phyloP scores from a whole-genome alignment of 345 rosid genomes.

The Citrus hindsii region DNA sequence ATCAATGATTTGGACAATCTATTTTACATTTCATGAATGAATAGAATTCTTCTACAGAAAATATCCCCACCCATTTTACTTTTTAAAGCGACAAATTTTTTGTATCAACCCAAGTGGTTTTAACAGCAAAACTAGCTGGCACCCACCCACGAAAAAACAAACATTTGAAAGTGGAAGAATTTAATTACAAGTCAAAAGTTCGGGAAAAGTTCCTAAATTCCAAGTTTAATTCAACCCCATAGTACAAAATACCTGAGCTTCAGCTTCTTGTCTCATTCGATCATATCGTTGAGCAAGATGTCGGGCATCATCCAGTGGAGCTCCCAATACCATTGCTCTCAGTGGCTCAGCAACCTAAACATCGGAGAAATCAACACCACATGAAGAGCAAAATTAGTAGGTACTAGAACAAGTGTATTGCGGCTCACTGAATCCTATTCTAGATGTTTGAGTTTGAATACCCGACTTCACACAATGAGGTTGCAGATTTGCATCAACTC shows the following conservation, averaged over 20 bases:
- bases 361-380: slow-evolving; percentile 16
- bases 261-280: slow-evolving; percentile 89
- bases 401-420: background rate
- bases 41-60: background rate
- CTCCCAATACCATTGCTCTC: slow-evolving; percentile 92
- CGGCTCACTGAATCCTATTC: background rate
- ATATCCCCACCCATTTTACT: background rate
- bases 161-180: background rate
- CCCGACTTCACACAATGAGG: background rate
- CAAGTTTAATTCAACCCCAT: background rate
- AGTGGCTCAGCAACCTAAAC: slow-evolving; percentile 90
- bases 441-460: background rate
- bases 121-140: background rate
- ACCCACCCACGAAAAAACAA: background rate
- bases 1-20: background rate
- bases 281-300: slow-evolving; percentile 98
- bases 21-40: background rate
- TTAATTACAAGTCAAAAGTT: background rate
- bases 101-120: background rate
- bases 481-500: background rate
- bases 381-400: slow-evolving; percentile 5
- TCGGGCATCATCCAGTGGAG: slow-evolving; percentile 93
- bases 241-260: slow-evolving; percentile 70
- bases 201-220: background rate
- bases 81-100: no score